Evolutionary conservation across 257 asterid genomes (phyloP), one percentile per base, ranked within the genome.

Genomic region (Catharanthus roseus): DNA sequence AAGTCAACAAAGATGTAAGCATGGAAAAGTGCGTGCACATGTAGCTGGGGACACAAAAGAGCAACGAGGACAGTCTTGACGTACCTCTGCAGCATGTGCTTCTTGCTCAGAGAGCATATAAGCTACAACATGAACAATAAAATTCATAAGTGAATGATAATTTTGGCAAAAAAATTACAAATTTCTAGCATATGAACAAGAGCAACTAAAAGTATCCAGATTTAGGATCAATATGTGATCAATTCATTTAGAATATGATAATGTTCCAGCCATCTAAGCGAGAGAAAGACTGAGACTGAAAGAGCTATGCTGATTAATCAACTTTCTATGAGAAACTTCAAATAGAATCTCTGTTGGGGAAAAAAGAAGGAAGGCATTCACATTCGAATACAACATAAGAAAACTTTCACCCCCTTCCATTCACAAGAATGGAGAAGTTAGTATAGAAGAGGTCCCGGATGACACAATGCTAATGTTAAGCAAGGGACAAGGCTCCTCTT

Each of bases 81-180:
- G 77, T 86, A 95, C 99, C 96, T 85, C 85, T 0, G 96, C 97
- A 74, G 99, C 99, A 82, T 81, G 71, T 38, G 86, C 97, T 75
- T 91, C 99, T 75, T 92, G 97, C 56, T 90, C 99, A 36, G 84
- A 86, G 74, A 95, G 95, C 95, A 89, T 88, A 79, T 83, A 86
- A 76, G 87, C 98, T 95, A 86, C 71, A 70, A 55, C 1, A 72
- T 60, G 75, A 67, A 65, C 62, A 71, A 58, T 23, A 70, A 31
- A 54, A 65, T 50, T 44, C 23, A 56, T 2, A n/a, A 67, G 29
- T 23, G 7, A 65, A 54, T 77, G 67, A 80, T 42, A 80, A 65
- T 60, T 54, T 33, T 45, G 63, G 29, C 38, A 49, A 36, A 26
- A 18, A n/a, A 41, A 54, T n/a, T 10, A 55, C 31, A 49, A 49